A percentile compares a stretch with the other conserved stretches of the same genome.
Evolutionary conservation across 2,329 filamentous ascomycete genomes (phyloP).

Genomic region (Diaporthe citrichinensis): DNA sequence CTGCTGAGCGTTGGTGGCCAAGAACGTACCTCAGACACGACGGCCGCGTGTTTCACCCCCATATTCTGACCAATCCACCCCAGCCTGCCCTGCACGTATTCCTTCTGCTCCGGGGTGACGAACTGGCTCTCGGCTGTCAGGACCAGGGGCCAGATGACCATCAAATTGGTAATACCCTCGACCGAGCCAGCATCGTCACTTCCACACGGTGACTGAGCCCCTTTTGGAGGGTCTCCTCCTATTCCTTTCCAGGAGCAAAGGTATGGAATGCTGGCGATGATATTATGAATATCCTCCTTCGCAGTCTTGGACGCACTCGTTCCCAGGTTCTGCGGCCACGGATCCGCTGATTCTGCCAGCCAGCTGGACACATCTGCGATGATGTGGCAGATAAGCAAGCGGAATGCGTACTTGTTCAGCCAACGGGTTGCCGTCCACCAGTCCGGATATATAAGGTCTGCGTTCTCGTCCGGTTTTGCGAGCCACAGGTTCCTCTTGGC

Average conservation of each 20-base stretch:
- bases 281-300: slow-evolving; percentile 29
- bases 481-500: slow-evolving; percentile 4
- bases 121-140: slow-evolving; percentile 31
- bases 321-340: slow-evolving; percentile 9
- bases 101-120: slow-evolving; percentile 27
- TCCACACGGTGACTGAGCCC: slow-evolving; percentile 29
- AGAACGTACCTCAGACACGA: slow-evolving; percentile 20
- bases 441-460: slow-evolving; percentile 21
- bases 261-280: slow-evolving; percentile 35
- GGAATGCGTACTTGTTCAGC: slow-evolving; percentile 33
- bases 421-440: slow-evolving; percentile 33
- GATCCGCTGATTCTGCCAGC: slow-evolving; percentile 22
- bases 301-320: slow-evolving; percentile 15
- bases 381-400: slow-evolving; percentile 34
- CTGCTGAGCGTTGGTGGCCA: neutral
- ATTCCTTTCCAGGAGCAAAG: slow-evolving; percentile 24
- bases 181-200: slow-evolving; percentile 20
- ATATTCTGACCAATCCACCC: slow-evolving; percentile 30
- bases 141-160: slow-evolving; percentile 36
- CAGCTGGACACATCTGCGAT: slow-evolving; percentile 33
- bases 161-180: slow-evolving; percentile 29
- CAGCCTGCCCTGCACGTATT: slow-evolving; percentile 27
- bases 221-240: neutral
- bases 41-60: slow-evolving; percentile 31
- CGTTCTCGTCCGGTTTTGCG: neutral